A percentile compares a stretch with the other conserved stretches of the same genome.
Conservation (phyloP, 1,139 yeast species). For the Pichia inconspicua region DNA sequence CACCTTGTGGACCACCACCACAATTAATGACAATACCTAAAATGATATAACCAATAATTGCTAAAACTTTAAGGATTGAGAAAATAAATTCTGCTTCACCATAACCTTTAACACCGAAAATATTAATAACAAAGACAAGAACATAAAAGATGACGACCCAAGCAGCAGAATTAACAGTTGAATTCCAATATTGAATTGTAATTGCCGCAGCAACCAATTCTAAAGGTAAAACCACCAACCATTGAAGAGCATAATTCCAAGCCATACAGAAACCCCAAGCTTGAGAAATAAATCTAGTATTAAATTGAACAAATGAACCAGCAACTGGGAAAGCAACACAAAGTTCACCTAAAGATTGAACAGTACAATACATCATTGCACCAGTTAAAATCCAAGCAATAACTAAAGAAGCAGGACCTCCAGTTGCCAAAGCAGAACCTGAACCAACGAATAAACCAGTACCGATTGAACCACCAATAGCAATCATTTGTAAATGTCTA, state of each 20-base stretch:
- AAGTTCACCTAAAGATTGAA: conserved; percentile 63
- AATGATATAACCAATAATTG: conserved; percentile 59
- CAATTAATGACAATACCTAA: conserved; percentile 60
- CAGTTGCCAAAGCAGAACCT: conserved; percentile 52
- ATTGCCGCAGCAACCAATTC: conserved; percentile 68
- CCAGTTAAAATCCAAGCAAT: conserved; percentile 47
- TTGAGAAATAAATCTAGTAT: conserved; percentile 58
- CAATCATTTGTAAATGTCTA: conserved; percentile 74
- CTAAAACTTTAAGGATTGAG: conserved; percentile 52
- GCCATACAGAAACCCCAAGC: conserved; percentile 74
- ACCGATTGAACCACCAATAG: conserved; percentile 84
- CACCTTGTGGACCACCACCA: conserved; percentile 61
- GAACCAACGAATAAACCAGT: conserved; percentile 56
- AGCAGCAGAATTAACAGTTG: conserved; percentile 48
- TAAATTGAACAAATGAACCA: conserved; percentile 65
- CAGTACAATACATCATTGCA: conserved; percentile 52
- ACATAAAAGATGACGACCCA: conserved; percentile 62
- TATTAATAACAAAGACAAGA: conserved; percentile 46
- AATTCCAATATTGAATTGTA: conserved; percentile 60
- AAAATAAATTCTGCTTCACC: conserved; percentile 63
- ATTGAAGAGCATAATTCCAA: conserved; percentile 61
- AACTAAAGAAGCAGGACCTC: conserved; percentile 64
- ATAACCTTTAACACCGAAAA: conserved; percentile 56
- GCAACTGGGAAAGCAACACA: conserved; percentile 60
- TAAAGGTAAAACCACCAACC: conserved; percentile 62